Percentiles rank a stretch among this genome's conserved stretches.
phyloP scores from a whole-genome alignment of 2,329 filamentous ascomycete genomes.

The Penicillium sp. region DNA sequence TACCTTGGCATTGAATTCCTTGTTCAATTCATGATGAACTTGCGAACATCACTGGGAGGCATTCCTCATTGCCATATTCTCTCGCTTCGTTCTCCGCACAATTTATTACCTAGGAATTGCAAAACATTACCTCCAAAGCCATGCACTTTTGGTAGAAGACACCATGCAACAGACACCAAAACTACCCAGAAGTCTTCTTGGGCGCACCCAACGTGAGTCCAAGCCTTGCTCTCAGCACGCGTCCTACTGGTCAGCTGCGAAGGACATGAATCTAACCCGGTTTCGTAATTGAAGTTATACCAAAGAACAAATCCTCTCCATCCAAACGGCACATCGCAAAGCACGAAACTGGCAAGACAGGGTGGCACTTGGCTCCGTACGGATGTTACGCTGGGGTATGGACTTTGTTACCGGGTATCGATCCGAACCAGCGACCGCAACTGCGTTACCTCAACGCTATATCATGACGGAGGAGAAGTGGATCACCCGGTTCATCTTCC shows the following conservation, averaged over 20 bases:
- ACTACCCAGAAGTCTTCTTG: neutral
- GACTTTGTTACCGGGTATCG: conserved; percentile 78
- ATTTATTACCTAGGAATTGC: neutral
- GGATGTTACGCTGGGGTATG: conserved; percentile 70
- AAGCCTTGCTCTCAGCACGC: neutral
- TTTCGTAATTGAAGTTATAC: conserved; percentile 52
- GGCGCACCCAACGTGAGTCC: neutral
- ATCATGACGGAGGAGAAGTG: conserved; percentile 78
- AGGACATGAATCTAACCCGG: neutral
- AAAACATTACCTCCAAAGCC: neutral
- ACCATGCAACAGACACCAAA: neutral
- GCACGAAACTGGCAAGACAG: conserved; percentile 69
- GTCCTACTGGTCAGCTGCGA: neutral
- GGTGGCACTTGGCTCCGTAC: conserved; percentile 70
- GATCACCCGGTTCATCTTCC: conserved; percentile 81
- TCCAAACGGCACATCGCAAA: conserved; percentile 71
- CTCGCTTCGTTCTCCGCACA: neutral
- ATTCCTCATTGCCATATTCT: neutral
- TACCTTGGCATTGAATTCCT: no score
- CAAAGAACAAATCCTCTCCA: conserved; percentile 69
- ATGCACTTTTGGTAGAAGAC: neutral
- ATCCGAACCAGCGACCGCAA: conserved; percentile 49
- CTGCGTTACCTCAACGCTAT: conserved; percentile 51
- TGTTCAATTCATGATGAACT: neutral
- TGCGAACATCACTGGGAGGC: neutral